A percentile compares a stretch with the other conserved stretches of the same genome.
These are phyloP conservation scores for Cantharellus anzutake DNA, from an alignment of 768 basidiomycete species.

Conservation along the genomic window DNA sequence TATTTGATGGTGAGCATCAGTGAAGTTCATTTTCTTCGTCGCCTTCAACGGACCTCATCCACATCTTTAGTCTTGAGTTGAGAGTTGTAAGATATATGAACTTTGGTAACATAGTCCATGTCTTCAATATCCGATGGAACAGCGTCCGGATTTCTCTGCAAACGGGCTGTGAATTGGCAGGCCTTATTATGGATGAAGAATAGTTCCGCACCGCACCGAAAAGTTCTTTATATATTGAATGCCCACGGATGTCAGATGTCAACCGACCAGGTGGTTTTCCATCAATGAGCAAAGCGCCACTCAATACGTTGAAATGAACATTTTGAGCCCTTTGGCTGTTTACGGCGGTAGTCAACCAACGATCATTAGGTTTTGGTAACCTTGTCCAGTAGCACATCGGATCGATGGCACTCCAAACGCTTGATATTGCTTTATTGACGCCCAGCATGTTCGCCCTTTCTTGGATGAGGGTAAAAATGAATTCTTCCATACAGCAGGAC, in stretches of 20 bases:
- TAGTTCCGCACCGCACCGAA: not conserved
- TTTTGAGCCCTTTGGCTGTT: not conserved
- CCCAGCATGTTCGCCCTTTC: too few species aligned
- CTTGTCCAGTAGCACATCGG: not conserved
- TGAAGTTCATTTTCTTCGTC: not conserved
- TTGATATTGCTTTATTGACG: too few species aligned
- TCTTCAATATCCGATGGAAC: not conserved
- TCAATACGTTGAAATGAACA: constrained; percentile 1
- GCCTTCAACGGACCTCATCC: not conserved
- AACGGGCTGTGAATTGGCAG: constrained; percentile 17
- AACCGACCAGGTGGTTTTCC: not conserved
- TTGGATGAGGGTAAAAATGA: too few species aligned
- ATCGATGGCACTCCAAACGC: too few species aligned
- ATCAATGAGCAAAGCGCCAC: not conserved
- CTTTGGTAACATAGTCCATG: constrained; percentile 8
- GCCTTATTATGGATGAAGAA: constrained; percentile 16
- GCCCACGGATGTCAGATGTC: not conserved
- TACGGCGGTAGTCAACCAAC: not conserved
- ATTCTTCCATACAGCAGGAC: too few species aligned
- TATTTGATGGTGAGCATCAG: not conserved
- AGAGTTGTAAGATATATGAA: constrained; percentile 17
- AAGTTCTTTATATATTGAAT: not conserved
- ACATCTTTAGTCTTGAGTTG: constrained; percentile 8
- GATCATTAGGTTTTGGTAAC: constrained; percentile 1
- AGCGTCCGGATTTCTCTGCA: not conserved